Base-by-base conservation (phyloP, 1,284 basidiomycete genomes). In the Ustilago sp. region DNA sequence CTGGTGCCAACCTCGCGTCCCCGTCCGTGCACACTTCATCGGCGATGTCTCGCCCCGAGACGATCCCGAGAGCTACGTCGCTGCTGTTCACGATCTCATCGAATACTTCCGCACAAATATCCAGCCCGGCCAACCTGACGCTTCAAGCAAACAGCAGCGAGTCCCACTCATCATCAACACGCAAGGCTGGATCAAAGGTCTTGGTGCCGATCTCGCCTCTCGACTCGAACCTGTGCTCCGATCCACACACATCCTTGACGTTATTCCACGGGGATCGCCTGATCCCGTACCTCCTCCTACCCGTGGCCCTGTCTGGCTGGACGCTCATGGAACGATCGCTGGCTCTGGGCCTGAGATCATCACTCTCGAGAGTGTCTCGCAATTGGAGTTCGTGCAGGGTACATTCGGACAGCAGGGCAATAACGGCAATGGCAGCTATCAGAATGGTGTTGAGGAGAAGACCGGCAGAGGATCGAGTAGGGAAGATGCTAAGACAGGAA, bases 181-280 rank as follows among this genome's bases (percentile, higher is more conserved):
- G 0, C 95, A 96, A 90, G 96, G 96, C 2, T 99, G 96, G 96
- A 90, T 91, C 15, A 98, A 96, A 86, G 96, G 96, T 2, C 90
- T 98, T 1, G 96, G 96, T 2, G 92, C 91, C 19, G 93, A 97
- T 78, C 87, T 99, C 3, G 89, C 91, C 11, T 85, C 86, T 2
- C 90, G 90, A 71, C 91, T 98, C 53, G 91, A 94, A 82, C 89
- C 89, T 2, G 87, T 91, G 17, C 87, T 91, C 1, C 88, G 90
- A 54, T 91, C 94, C 0, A 91, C 90, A 0, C 88, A 90, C 75
- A 87, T 93, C 31, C 92, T 92, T 82, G 89, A 91, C 43, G 60
- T 80, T 0, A 68, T 75, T 31, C 65, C 69, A 13, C 55, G 63
- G 23, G 59, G 63, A 35, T 52, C 59, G 19, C 35, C 63, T 31